phyloP scores from a whole-genome alignment of 2,329 filamentous ascomycete species.

The Mollisia scopiformis region DNA sequence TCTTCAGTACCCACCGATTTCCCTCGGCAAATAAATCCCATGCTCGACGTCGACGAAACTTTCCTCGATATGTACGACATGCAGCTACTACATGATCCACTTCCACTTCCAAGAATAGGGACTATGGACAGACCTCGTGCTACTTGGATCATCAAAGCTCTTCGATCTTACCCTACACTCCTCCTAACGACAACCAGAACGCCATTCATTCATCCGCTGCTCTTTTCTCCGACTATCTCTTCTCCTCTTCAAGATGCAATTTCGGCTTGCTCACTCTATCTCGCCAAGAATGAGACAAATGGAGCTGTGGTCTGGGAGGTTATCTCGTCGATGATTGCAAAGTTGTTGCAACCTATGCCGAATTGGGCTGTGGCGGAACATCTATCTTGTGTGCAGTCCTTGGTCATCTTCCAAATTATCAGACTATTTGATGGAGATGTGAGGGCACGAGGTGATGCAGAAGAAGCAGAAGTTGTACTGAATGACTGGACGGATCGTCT shows the following conservation, averaged over 20 bases:
- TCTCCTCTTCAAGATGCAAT: conserved; percentile 17
- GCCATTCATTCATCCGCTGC: conserved; percentile 20
- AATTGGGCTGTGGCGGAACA: conserved; percentile 15
- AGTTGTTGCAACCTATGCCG: not conserved
- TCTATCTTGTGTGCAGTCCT: conserved; percentile 24
- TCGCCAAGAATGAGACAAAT: conserved; percentile 14
- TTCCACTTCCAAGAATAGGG: conserved; percentile 6
- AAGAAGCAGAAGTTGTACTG: conserved; percentile 26
- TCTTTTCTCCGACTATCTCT: conserved; percentile 5
- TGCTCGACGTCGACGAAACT: conserved; percentile 4
- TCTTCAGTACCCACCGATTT: not conserved
- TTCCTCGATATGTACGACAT: conserved; percentile 6
- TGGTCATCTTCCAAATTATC: conserved; percentile 36
- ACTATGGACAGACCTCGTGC: conserved; percentile 17
- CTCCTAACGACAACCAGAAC: conserved; percentile 11
- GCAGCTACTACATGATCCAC: not conserved
- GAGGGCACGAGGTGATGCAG: conserved; percentile 32
- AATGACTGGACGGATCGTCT: conserved; percentile 30
- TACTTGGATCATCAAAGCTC: conserved; percentile 10
- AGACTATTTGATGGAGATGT: conserved; percentile 37
- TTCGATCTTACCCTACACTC: conserved; percentile 16
- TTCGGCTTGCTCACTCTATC: conserved; percentile 14
- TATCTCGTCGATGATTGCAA: conserved; percentile 9
- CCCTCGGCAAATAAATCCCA: not conserved
- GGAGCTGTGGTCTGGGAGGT: conserved; percentile 17